Base-by-base conservation (phyloP, 495 filamentous ascomycete species). In the Cercophora samala region DNA sequence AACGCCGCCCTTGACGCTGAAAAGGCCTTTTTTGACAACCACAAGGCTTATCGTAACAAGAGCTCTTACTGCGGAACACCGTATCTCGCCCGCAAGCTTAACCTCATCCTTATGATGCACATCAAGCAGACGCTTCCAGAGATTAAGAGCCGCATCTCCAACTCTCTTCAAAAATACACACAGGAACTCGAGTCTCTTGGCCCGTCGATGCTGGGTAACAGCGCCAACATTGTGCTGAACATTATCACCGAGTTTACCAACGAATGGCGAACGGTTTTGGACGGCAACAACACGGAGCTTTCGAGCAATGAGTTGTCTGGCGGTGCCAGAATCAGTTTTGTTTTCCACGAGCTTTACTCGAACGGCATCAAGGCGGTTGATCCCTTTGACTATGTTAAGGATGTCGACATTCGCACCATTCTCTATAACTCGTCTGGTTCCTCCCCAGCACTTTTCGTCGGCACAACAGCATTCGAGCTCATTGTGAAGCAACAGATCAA, bases 71-170 rank as follows among this genome's bases (percentile, higher is more conserved):
- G 95, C 79, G 95, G 95, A 74, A 99, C 95, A 3, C 95, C 95
- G 6, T 99, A 98, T 72, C 83, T 99, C 32, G 95, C 95, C 5
- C 88, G 95, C 59, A 99, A 99, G 79, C 84, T 99, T 64, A 99
- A 99, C 77, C 83, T 99, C 77, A 98, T 99, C 78, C 86, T 99
- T 66, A 98, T 98, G 95, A 99, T 98, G 95, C 95, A 99, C 83
- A 99, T 99, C 83, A 99, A 99, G 80, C 95, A 99, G 82, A 99
- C 95, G 6, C 86, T 99, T 13, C 95, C 95, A 25, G 95, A 99
- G 75, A 99, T 99, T 83, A 99, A 98, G 79, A 90, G 89, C 19
- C 90, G 96, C 67, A 99, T 99, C 74, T 86, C 90, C 13, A 89
- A 91, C 66, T 96, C 93, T 42, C 86, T 99, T 60, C 91, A 93